phyloP scores from a whole-genome alignment of 1,284 basidiomycete genomes.

The Vanrija sp. region DNA sequence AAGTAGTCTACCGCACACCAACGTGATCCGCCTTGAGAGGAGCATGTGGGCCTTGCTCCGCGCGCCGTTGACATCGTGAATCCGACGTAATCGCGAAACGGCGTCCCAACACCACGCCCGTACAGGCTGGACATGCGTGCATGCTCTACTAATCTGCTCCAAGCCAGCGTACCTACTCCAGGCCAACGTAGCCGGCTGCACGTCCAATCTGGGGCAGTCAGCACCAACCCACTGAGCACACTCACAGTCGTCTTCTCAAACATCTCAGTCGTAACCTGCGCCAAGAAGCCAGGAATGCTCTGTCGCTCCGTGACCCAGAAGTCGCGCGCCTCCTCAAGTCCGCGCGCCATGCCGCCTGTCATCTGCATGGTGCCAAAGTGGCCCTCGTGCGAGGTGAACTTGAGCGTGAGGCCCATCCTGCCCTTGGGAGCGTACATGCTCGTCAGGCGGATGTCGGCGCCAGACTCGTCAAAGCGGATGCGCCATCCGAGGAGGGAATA shows the following conservation, averaged over 20 bases:
- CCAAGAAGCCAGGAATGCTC: slow-evolving; percentile 54
- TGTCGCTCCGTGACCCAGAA: slow-evolving; percentile 54
- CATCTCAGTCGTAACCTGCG: slow-evolving; percentile 53
- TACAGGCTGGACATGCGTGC: too few relatives aligned
- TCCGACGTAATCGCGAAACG: too few relatives aligned
- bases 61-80: too few relatives aligned
- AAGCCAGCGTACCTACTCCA: slow-evolving; percentile 27
- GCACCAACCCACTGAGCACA: slow-evolving; percentile 3
- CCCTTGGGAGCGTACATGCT: slow-evolving; percentile 55
- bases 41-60: too few relatives aligned
- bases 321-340: slow-evolving; percentile 49
- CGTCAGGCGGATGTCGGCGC: slow-evolving; percentile 54
- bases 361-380: slow-evolving; percentile 54
- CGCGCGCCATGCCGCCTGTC: slow-evolving; percentile 47
- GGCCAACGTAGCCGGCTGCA: slow-evolving; percentile 42
- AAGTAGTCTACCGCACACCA: background rate
- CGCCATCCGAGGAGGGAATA: slow-evolving; percentile 56
- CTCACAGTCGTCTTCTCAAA: slow-evolving; percentile 51
- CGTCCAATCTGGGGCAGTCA: slow-evolving; percentile 30
- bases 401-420: slow-evolving; percentile 51
- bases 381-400: slow-evolving; percentile 49
- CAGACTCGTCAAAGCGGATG: slow-evolving; percentile 55
- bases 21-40: too few relatives aligned
- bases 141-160: background rate
- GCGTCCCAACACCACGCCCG: too few relatives aligned